Evolutionary conservation across 495 filamentous ascomycete species (phyloP), one percentile per base, ranked within the genome.

Genomic region (Poronia punctata): DNA sequence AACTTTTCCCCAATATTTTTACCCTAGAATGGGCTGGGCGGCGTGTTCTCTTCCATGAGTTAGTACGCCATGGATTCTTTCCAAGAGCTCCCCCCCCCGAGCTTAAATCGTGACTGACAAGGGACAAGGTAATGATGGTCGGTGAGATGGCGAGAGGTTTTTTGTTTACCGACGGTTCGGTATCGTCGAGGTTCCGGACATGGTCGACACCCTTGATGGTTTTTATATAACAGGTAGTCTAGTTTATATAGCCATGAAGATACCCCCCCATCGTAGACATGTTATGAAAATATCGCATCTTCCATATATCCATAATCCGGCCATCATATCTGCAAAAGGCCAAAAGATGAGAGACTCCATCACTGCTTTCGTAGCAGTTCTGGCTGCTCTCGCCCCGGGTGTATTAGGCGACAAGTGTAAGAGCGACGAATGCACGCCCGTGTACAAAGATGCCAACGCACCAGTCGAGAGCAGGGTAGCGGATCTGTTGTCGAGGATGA

Each of bases 401-500:
- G 28, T 12, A 4, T 41, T 26, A 19, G 29, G 38, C 4, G 38
- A 40, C 29, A 18, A 33, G 1, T 19, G 20, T 14, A 46, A 21
- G n/a, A n/a, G n/a, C n/a, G n/a, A n/a, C n/a, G n/a, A n/a, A n/a
- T 38, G 37, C 5, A 36, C 21, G 15, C 46, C 60, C 12, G 40
- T 68, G 3, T 85, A 85, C 71, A 84, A 82, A 51, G 66, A 84
- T 54, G 59, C 82, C 0, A 61, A 60, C 14, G 75, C 75, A 0
- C 49, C 71, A 4, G 68, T 83, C 9, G 80, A 83, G 31, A 71
- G 66, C 35, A 66, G 82, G 28, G 73, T 86, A 6, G 56, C 67
- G 7, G 80, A 85, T 55, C 62, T 86, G 16, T 47, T 86, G 40
- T 69, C 72, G 1, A 67, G 78, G 16, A 85, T 86, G 82, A 84